Base-by-base conservation (phyloP, 495 filamentous ascomycete genomes). In the Aspergillus ellipticus region DNA sequence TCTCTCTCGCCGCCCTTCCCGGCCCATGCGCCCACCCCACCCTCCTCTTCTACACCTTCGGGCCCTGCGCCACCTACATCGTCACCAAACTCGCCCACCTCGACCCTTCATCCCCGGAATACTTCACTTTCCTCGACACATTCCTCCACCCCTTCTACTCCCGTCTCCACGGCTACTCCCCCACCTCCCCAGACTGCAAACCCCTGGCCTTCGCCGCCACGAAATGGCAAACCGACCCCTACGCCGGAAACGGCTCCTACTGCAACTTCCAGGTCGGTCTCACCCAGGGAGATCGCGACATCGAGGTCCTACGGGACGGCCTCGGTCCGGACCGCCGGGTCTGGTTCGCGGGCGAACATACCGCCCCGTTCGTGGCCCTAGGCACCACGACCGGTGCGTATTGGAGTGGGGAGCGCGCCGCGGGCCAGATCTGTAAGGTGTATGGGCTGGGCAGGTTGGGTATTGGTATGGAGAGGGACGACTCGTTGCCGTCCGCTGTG, bases 291-390 rank as follows among this genome's bases (percentile, higher is more conserved):
- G 76, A 80, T 56, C 61, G 57, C 48, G 93, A 96, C 61, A 85
- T 97, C 33, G 79, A 87, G 65, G 71, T 78, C 1, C 82, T 96
- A 75, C 76, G 92, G 28, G 72, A 80, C 2, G 93, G 92, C 0
- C 53, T 67, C 2, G 71, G 89, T 42, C 78, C 82, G 4, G 83
- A 81, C 11, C 77, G 88, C 16, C 84, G 86, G 1, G 59, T 97
- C 4, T 98, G 92, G 92, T 82, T 97, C 60, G 94, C 93, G 0
- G 93, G 93, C 0, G 93, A 98, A 69, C 94, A 97, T 73, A 96
- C 92, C 24, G 85, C 90, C 22, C 93, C 93, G 24, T 95, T 96
- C 69, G 83, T 62, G 5, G 60, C 60, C 24, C 22, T 62, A 35
- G 60, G 60, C 7, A 62, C 60, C 4, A 55, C 56, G 2, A 58